phyloP scores from a whole-genome alignment of 441 rosid genomes.

The Populus tomentosa region DNA sequence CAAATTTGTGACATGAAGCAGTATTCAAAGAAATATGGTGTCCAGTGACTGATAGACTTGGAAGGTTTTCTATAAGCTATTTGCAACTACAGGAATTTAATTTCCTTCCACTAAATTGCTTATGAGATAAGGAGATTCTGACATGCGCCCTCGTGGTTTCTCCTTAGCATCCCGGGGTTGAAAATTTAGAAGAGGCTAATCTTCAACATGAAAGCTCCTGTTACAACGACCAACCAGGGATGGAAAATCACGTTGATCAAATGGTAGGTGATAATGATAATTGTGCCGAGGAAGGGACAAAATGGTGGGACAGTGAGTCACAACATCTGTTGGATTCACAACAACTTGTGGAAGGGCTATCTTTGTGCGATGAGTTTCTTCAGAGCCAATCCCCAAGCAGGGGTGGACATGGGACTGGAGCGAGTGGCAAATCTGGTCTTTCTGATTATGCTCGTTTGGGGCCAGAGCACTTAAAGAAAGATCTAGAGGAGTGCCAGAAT shows the following conservation, averaged over 20 bases:
- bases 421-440: slow-evolving; percentile 41
- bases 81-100: not conserved
- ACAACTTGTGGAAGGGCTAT: slow-evolving; percentile 86
- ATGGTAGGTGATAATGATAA: slow-evolving; percentile 27
- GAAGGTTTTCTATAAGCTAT: not conserved
- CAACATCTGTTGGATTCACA: slow-evolving; percentile 71
- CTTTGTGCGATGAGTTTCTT: slow-evolving; percentile 76
- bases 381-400: slow-evolving; percentile 71
- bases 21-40: not conserved
- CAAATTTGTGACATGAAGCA: not conserved
- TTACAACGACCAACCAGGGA: slow-evolving; percentile 18
- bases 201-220: slow-evolving; percentile 25
- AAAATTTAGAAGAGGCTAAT: slow-evolving; percentile 27
- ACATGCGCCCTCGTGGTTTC: not conserved
- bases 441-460: slow-evolving; percentile 73
- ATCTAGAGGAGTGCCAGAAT: slow-evolving; percentile 83
- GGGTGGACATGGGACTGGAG: slow-evolving; percentile 40
- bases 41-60: not conserved
- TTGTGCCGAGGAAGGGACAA: slow-evolving; percentile 50
- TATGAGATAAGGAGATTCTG: slow-evolving; percentile 6
- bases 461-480: slow-evolving; percentile 69
- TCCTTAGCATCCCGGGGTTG: slow-evolving; percentile 22
- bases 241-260: slow-evolving; percentile 27
- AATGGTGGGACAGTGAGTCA: slow-evolving; percentile 79
- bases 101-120: slow-evolving; percentile 5